Conservation (phyloP, 2,329 filamentous ascomycete species). For the Periglandula ipomoeae region DNA sequence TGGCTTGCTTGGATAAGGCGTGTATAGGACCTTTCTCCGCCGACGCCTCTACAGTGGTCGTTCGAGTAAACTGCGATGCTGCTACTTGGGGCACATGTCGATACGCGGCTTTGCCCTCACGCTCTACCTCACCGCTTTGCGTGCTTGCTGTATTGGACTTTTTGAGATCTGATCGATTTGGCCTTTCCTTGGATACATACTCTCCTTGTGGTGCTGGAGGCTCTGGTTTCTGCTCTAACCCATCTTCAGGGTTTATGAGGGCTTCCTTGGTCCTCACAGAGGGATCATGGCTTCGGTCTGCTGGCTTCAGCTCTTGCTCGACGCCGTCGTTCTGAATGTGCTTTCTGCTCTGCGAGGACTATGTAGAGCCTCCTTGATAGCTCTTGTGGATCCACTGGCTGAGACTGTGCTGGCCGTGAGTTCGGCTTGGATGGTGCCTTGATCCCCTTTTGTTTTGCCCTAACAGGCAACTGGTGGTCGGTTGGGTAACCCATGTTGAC, state of each 20-base stretch:
- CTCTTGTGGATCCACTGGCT: constrained; percentile 44
- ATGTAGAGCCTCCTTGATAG: constrained; percentile 41
- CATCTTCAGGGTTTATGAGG: constrained; percentile 1
- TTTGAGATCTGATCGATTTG: constrained; percentile 4
- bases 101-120: constrained; percentile 19
- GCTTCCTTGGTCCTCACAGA: background rate
- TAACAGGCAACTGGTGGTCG: constrained; percentile 4
- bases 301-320: constrained; percentile 18
- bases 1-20: constrained; percentile 32
- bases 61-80: constrained; percentile 44
- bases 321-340: constrained; percentile 26
- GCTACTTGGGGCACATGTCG: constrained; percentile 45
- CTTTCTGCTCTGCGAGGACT: constrained; percentile 42
- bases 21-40: constrained; percentile 29
- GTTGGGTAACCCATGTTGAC: constrained; percentile 7
- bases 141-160: constrained; percentile 10
- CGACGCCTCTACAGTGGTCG: constrained; percentile 36
- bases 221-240: background rate
- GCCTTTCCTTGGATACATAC: constrained; percentile 5
- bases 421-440: constrained; percentile 4
- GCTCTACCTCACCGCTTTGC: constrained; percentile 10
- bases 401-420: constrained; percentile 15
- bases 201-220: background rate
- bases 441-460: constrained; percentile 1
- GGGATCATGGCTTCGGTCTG: constrained; percentile 2